These are phyloP conservation scores for Apiospora saccharicola DNA, from an alignment of 2,329 filamentous ascomycete species.

Conservation along the genomic window DNA sequence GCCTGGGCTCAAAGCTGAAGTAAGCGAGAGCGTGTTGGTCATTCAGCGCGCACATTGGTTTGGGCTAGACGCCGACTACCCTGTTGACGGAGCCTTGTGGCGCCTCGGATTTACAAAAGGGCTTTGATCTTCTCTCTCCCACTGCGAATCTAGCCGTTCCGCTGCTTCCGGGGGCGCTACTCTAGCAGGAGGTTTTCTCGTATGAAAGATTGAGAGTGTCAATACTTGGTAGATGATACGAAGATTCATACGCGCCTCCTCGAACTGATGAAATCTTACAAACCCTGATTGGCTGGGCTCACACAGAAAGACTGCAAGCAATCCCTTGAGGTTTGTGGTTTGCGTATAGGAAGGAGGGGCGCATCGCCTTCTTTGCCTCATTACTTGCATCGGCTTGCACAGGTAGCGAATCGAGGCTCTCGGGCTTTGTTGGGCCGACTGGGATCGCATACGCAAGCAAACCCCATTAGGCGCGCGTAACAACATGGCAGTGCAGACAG, in stretches of 20 bases:
- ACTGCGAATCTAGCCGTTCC: neutral
- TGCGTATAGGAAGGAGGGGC: neutral
- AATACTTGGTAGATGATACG: neutral
- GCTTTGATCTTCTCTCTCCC: neutral
- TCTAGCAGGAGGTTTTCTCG: neutral
- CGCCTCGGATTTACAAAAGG: neutral
- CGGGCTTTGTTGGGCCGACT: slow-evolving; percentile 7
- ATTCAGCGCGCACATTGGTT: slow-evolving; percentile 5
- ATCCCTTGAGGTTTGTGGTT: neutral
- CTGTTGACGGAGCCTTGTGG: neutral
- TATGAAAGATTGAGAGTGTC: neutral
- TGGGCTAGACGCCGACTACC: slow-evolving; percentile 15
- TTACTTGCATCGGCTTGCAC: slow-evolving; percentile 1
- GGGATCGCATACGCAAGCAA: slow-evolving; percentile 3
- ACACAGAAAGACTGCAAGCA: neutral
- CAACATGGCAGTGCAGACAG: slow-evolving; percentile 17
- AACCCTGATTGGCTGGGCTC: neutral
- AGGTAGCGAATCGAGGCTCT: neutral
- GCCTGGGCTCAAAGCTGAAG: slow-evolving; percentile 10
- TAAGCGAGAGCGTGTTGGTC: slow-evolving; percentile 15
- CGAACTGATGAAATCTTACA: neutral
- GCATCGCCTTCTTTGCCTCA: slow-evolving; percentile 11
- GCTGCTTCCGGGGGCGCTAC: slow-evolving; percentile 7
- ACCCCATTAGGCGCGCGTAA: slow-evolving; percentile 11
- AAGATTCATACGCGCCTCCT: neutral